Evolutionary conservation across 495 filamentous ascomycete species (phyloP), one percentile per base, ranked within the genome.

Genomic region (Hypoxylon intermedium): DNA sequence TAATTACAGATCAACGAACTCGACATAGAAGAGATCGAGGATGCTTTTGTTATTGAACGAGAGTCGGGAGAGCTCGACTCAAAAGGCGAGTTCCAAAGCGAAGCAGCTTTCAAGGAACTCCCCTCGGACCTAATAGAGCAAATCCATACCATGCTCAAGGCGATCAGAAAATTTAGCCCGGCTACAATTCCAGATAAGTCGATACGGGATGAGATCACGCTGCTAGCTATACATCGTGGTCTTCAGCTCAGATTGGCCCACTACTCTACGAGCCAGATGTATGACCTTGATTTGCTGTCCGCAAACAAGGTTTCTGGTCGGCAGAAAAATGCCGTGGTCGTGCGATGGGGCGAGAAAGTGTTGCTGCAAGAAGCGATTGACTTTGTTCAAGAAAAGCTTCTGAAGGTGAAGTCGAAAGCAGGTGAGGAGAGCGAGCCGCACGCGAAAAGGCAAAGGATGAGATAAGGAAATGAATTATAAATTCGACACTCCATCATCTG

Each of bases 301-400:
- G 57, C 58, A 3, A 51, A 57, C 21, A 67, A 58, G n/a, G 26
- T 78, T 34, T 59, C 56, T 24, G 63, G 68, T 19, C 75, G 88
- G 44, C 75, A 63, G 33, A 79, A 70, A 37, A 92, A 91, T 87
- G 92, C 92, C 0, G 64, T 91, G 2, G 77, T 89, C 58, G 89
- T 96, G 30, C 83, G 92, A 41, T 72, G 86, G 30, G 93, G 92
- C 6, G 93, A 97, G 73, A 96, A 95, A 68, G 75, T 81, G 50
- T 76, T 96, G n/a, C 55, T 85, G 70, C 69, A 79, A 75, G 75
- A 76, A 67, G 80, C 77, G 21, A 70, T 71, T 30, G 69, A 74
- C 60, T 69, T 84, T 16, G 33, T 49, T 1, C 54, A 52, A 46
- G 66, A 67, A 36, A 63, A 72, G 40, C 5, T 74, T 13, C 52